phyloP scores from a whole-genome alignment of 352 stramenopile species.

The Phytophthora hibernalis region DNA sequence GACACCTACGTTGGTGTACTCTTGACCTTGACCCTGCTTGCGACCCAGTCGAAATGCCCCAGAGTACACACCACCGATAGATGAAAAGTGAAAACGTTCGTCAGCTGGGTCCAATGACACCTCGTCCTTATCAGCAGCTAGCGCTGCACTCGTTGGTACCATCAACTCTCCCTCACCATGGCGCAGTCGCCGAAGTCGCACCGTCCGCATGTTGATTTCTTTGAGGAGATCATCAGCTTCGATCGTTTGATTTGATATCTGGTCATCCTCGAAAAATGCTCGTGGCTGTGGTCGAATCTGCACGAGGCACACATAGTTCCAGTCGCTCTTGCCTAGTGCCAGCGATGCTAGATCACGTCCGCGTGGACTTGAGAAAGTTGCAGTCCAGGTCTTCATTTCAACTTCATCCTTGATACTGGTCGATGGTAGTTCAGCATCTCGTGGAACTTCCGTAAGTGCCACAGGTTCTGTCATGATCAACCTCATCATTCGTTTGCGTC shows the following conservation, averaged over 20 bases:
- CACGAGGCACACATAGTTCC: conserved; percentile 70
- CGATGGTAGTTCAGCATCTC: conserved; percentile 33
- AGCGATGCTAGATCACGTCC: conserved; percentile 52
- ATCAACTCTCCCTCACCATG: conserved; percentile 63
- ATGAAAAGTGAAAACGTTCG: conserved; percentile 72
- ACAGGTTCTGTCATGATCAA: conserved; percentile 70
- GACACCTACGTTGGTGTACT: conserved; percentile 71
- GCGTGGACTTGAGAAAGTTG: conserved; percentile 58
- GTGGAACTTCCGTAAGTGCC: conserved; percentile 44
- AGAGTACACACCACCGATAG: conserved; percentile 64
- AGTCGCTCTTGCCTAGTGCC: conserved; percentile 68
- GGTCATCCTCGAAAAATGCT: conserved; percentile 67
- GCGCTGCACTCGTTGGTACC: conserved; percentile 18
- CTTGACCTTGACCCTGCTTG: conserved; percentile 61
- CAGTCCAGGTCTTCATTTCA: conserved; percentile 64
- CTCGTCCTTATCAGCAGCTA: conserved; percentile 23
- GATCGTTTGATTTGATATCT: conserved; percentile 55
- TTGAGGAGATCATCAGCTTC: conserved; percentile 55
- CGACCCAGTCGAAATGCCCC: conserved; percentile 56
- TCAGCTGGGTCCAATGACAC: conserved; percentile 48
- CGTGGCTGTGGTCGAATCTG: conserved; percentile 58
- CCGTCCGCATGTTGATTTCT: conserved; percentile 72
- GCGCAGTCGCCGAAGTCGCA: conserved; percentile 60
- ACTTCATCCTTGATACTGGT: conserved; percentile 45
- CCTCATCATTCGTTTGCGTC: conserved; percentile 46